A percentile compares a stretch with the other conserved stretches of the same genome.
These are phyloP conservation scores for Ogataea degrootiae DNA, from an alignment of 805 yeast species.

Conservation along the genomic window DNA sequence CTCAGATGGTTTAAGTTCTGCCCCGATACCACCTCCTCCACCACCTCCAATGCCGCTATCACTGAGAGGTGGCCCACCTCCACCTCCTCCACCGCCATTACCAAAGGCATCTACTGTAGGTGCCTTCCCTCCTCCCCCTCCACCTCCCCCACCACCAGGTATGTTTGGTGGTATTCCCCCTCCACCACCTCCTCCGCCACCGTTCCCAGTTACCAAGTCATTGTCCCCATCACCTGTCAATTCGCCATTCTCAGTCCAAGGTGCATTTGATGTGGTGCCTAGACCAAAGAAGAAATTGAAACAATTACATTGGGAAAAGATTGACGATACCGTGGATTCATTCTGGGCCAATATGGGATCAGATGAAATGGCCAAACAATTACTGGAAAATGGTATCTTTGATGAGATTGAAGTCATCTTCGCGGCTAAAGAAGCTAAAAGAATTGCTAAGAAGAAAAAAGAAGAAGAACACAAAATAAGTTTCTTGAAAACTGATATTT, in stretches of 20 bases:
- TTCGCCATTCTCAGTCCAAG: conserved; percentile 24
- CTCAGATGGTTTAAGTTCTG: not conserved
- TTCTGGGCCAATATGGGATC: conserved; percentile 76
- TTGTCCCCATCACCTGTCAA: conserved; percentile 6
- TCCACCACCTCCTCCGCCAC: conserved; percentile 28
- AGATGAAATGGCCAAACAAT: conserved; percentile 52
- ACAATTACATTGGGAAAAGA: conserved; percentile 95
- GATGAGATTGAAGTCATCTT: conserved; percentile 81
- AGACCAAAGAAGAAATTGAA: conserved; percentile 76
- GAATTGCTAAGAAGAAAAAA: conserved; percentile 41
- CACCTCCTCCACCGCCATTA: conserved; percentile 33
- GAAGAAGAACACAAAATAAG: conserved; percentile 53
- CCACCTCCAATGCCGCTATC: conserved; percentile 29
- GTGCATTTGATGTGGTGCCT: conserved; percentile 48
- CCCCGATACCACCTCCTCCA: conserved; percentile 22
- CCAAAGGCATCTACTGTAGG: conserved; percentile 12
- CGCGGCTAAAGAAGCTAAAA: conserved; percentile 71
- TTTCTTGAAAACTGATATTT: conserved; percentile 74
- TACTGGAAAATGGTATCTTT: conserved; percentile 73
- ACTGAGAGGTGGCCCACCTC: conserved; percentile 18
- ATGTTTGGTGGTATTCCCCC: conserved; percentile 10
- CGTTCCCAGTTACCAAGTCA: conserved; percentile 27
- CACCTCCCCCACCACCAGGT: conserved; percentile 18
- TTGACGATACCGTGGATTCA: conserved; percentile 78
- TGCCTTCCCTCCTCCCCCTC: conserved; percentile 22